phyloP scores from a whole-genome alignment of 345 rosid genomes.

The Trapa incisa region DNA sequence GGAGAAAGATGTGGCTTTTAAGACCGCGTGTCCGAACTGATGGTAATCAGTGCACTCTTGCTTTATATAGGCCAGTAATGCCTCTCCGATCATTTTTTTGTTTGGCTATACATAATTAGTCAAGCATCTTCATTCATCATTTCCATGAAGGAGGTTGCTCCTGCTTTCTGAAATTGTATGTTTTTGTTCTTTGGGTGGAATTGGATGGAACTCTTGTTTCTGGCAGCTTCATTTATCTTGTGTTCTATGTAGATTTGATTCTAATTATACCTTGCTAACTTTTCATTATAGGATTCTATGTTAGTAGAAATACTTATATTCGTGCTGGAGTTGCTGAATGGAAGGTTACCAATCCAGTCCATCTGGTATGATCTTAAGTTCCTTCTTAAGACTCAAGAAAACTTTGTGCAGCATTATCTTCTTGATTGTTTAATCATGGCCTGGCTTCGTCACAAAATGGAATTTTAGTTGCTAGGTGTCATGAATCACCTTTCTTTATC shows the following conservation, averaged over 20 bases:
- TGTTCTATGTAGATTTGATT: background rate
- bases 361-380: constrained; percentile 45
- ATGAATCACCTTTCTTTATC: background rate
- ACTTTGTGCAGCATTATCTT: background rate
- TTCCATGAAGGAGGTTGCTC: background rate
- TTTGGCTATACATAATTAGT: background rate
- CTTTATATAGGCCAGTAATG: background rate
- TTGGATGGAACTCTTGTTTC: background rate
- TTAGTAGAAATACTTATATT: constrained; percentile 89
- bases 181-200: background rate
- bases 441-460: background rate
- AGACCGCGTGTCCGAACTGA: constrained; percentile 91
- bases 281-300: constrained; percentile 59
- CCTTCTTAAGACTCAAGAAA: background rate
- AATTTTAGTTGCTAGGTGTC: background rate
- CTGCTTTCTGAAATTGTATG: background rate
- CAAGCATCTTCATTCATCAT: background rate
- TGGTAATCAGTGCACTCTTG: constrained; percentile 30
- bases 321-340: constrained; percentile 86
- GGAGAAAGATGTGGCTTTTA: constrained; percentile 97
- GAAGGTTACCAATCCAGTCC: constrained; percentile 88
- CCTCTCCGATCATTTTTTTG: background rate
- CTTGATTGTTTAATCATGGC: background rate
- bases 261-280: background rate
- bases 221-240: background rate